Evolutionary conservation across 805 yeast species (phyloP).

Genomic region (Yarrowia phangngaensis): DNA sequence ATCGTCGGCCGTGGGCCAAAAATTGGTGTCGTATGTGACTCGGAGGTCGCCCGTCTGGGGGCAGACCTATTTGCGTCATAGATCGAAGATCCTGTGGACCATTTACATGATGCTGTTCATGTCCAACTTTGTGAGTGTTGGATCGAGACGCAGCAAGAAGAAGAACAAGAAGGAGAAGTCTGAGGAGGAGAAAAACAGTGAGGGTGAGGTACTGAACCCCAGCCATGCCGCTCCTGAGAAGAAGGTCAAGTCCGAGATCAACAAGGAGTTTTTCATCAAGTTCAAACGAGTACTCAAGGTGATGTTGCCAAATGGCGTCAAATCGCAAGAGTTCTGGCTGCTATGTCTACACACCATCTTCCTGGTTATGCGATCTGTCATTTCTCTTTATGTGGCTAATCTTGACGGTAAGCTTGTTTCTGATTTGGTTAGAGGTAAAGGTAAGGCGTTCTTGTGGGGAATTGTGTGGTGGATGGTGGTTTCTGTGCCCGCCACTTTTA

Average conservation of each 20-base stretch:
- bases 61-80: constrained; percentile 29
- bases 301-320: constrained; percentile 38
- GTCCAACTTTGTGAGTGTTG: constrained; percentile 31
- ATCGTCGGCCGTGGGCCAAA: constrained; percentile 26
- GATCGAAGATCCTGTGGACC: constrained; percentile 30
- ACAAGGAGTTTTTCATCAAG: constrained; percentile 31
- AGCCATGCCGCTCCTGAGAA: constrained; percentile 29
- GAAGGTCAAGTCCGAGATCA: constrained; percentile 34
- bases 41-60: constrained; percentile 28
- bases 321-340: constrained; percentile 38
- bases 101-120: constrained; percentile 31
- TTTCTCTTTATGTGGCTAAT: constrained; percentile 78
- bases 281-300: constrained; percentile 36
- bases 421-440: constrained; percentile 66
- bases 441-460: constrained; percentile 58
- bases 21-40: constrained; percentile 11
- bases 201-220: constrained; percentile 29
- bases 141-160: constrained; percentile 29
- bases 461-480: constrained; percentile 74
- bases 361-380: constrained; percentile 61
- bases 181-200: constrained; percentile 11
- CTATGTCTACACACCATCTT: constrained; percentile 54
- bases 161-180: constrained; percentile 15
- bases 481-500: constrained; percentile 81
- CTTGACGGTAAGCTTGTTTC: constrained; percentile 85